Evolutionary conservation across 805 yeast genomes (phyloP), one percentile per base, ranked within the genome.

Genomic region (Metschnikowia lachancei): DNA sequence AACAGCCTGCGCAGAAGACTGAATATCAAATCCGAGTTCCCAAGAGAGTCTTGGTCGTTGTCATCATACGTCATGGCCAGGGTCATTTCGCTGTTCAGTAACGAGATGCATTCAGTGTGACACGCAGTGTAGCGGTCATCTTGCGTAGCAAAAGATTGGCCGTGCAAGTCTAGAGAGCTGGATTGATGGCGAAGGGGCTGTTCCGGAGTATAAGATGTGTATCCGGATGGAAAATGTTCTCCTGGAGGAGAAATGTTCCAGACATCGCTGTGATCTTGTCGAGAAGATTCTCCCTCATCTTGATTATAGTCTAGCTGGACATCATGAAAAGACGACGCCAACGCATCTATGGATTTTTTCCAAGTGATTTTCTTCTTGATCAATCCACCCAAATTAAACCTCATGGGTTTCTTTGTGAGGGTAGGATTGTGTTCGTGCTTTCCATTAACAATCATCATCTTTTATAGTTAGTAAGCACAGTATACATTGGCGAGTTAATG

Each of bases 1-100:
- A 17, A 13, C 30, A 19, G 36, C 34, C 35, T 18, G 24, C 19
- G 28, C 36, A 22, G 36, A 17, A 34, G 32, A 24, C 41, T 28
- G 24, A 31, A 30, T 6, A 36, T 20, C 36, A 22, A 43, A 31
- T 39, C 34, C 5, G 44, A 39, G 28, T 36, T 31, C 7, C 41
- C 50, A 5, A 49, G 46, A 2, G 46, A 49, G n/a, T 51, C 57
- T 28, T 39, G 49, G 12, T 47, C 53, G 22, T 39, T 42, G 17
- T 44, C 54, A n/a, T 52, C 53, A 19, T 28, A 14, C 20, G 51
- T 49, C 45, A 51, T 36, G 24, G 54, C 60, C 13, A 59, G 56
- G 8, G 72, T 68, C 72, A 69, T 66, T 43, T 68, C 74, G 49
- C 69, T 63, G 52, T 65, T 65, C 52, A 57, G 70, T 37, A 69